These are phyloP conservation scores for Paralagenidium karlingii DNA, from an alignment of 352 stramenopile genomes.

Conservation along the genomic window DNA sequence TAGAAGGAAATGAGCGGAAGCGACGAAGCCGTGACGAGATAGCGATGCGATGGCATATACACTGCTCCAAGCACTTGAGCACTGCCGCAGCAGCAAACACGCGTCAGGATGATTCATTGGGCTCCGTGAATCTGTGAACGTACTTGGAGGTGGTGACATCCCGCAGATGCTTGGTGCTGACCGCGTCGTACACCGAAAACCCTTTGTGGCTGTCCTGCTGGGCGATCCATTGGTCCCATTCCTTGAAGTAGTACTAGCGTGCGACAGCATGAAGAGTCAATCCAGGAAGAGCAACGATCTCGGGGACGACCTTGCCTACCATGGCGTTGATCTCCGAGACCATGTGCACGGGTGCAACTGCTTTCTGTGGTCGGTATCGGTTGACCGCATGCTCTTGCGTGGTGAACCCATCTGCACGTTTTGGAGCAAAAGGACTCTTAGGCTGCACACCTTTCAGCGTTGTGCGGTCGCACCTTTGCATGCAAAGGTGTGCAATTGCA, in stretches of 20 bases:
- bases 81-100: background rate
- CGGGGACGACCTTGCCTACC: constrained; percentile 8
- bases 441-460: no score
- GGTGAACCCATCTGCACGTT: constrained; percentile 4
- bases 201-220: constrained; percentile 15
- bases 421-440: background rate
- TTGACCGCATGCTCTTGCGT: no score
- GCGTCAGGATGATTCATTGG: background rate
- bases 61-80: constrained; percentile 19
- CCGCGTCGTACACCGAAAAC: constrained; percentile 22
- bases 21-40: constrained; percentile 29
- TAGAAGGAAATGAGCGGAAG: constrained; percentile 41
- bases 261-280: background rate
- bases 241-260: constrained; percentile 20
- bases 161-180: background rate
- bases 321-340: constrained; percentile 27
- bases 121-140: background rate
- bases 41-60: constrained; percentile 22
- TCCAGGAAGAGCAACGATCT: background rate
- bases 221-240: constrained; percentile 23
- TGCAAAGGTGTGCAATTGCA: background rate
- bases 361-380: constrained; percentile 16
- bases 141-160: background rate
- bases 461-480: background rate
- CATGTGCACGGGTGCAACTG: constrained; percentile 14